A percentile compares a stretch with the other conserved stretches of the same genome.
Evolutionary conservation across 1,284 basidiomycete species (phyloP).

Genomic region (Ustilago curta): DNA sequence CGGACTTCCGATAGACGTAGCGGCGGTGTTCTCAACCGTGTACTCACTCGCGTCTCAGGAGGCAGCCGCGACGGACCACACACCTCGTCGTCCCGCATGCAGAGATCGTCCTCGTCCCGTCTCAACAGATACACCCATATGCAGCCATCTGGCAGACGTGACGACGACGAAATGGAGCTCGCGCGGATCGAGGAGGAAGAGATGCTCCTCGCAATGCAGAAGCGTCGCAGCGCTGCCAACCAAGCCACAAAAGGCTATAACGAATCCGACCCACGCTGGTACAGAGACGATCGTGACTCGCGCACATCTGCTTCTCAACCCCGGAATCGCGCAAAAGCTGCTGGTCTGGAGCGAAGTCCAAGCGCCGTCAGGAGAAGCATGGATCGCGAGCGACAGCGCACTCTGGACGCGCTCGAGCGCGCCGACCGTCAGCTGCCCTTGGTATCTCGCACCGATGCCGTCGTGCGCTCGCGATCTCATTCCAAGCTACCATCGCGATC

Average conservation of each 20-base stretch:
- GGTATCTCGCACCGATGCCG: slow-evolving; percentile 30
- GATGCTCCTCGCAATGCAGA: slow-evolving; percentile 43
- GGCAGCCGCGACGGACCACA: slow-evolving; percentile 23
- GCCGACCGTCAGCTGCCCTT: slow-evolving; percentile 25
- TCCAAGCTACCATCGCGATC: slow-evolving; percentile 7
- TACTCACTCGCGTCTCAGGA: slow-evolving; percentile 31
- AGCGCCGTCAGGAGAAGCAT: slow-evolving; percentile 40
- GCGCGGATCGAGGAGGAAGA: slow-evolving; percentile 50
- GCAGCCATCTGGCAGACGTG: slow-evolving; percentile 23
- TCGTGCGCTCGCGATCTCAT: slow-evolving; percentile 22
- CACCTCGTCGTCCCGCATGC: slow-evolving; percentile 14
- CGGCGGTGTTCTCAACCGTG: slow-evolving; percentile 37
- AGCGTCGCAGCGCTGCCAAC: slow-evolving; percentile 41
- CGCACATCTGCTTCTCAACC: slow-evolving; percentile 12
- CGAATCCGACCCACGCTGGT: slow-evolving; percentile 44
- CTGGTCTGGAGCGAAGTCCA: slow-evolving; percentile 23
- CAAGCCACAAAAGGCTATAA: slow-evolving; percentile 27
- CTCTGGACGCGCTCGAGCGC: slow-evolving; percentile 33
- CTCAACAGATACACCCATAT: slow-evolving; percentile 37
- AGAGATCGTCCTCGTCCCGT: slow-evolving; percentile 24
- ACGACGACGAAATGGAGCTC: slow-evolving; percentile 38
- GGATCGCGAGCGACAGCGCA: slow-evolving; percentile 38
- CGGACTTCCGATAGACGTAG: slow-evolving; percentile 7
- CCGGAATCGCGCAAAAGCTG: slow-evolving; percentile 1
- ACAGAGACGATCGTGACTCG: slow-evolving; percentile 30